Percentiles rank a stretch among this genome's conserved stretches.
phyloP scores from a whole-genome alignment of 192 early-diverging fungal genomes.

The Phlyctochytrium arcticum region DNA sequence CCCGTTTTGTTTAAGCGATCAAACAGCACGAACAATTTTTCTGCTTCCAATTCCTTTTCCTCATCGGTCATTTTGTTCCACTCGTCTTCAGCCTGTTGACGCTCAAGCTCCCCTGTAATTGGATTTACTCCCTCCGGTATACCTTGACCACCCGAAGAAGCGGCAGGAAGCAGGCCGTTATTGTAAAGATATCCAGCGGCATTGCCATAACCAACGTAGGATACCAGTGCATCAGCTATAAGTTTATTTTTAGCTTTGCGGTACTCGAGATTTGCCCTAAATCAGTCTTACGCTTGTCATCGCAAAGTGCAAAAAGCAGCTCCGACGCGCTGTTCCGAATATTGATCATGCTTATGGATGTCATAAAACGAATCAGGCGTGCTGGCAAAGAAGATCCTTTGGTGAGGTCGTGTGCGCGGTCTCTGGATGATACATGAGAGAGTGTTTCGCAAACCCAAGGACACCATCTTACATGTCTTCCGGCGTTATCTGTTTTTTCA shows the following conservation, averaged over 20 bases:
- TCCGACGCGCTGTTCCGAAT: conserved; percentile 58
- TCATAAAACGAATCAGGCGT: conserved; percentile 67
- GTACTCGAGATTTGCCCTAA: not conserved
- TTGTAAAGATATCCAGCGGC: conserved; percentile 86
- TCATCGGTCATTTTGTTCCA: conserved; percentile 90
- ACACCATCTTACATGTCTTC: conserved; percentile 55
- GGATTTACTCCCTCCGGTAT: conserved; percentile 55
- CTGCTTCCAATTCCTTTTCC: conserved; percentile 93
- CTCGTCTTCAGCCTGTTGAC: conserved; percentile 37
- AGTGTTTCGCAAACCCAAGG: not conserved
- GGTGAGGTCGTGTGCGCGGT: conserved; percentile 67
- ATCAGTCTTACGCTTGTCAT: conserved; percentile 58
- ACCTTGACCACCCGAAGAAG: not conserved
- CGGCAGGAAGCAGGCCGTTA: conserved; percentile 41
- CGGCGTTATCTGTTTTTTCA: conserved; percentile 55
- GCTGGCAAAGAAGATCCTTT: conserved; percentile 57
- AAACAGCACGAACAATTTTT: conserved; percentile 88
- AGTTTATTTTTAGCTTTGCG: no score
- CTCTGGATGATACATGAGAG: conserved; percentile 36
- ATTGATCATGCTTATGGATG: conserved; percentile 56
- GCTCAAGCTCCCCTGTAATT: conserved; percentile 75
- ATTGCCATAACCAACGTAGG: conserved; percentile 87
- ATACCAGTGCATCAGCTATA: conserved; percentile 58
- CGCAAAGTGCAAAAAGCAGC: conserved; percentile 62
- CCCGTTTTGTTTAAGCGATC: conserved; percentile 90